phyloP scores from a whole-genome alignment of 2,329 filamentous ascomycete species.

The Ustulina deusta region DNA sequence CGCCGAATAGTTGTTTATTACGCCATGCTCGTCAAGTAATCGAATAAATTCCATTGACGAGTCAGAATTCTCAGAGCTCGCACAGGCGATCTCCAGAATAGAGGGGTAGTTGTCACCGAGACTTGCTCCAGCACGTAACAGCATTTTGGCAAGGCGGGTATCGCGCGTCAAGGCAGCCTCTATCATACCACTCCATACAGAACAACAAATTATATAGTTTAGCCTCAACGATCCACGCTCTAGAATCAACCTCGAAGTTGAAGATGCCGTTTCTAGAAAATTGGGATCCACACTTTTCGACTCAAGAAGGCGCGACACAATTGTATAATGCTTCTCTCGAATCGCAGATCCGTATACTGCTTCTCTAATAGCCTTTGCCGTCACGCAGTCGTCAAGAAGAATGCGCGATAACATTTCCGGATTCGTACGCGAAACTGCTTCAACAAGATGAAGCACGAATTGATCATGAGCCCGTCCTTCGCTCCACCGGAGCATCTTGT shows the following conservation, averaged over 20 bases:
- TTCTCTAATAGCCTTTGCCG: slow-evolving; percentile 9
- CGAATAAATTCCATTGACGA: not conserved
- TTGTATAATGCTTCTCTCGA: not conserved
- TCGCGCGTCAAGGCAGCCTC: not conserved
- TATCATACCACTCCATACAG: not conserved
- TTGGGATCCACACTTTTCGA: not conserved
- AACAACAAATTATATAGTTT: no score
- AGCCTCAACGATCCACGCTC: no score
- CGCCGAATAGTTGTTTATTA: not conserved
- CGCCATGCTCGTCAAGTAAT: not conserved
- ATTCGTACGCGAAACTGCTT: slow-evolving; percentile 7
- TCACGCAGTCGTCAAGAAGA: not conserved
- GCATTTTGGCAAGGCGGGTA: not conserved
- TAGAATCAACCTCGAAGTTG: not conserved
- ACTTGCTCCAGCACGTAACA: not conserved
- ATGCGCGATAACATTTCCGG: not conserved
- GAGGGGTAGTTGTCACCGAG: not conserved
- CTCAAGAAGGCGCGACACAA: not conserved
- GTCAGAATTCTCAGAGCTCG: not conserved
- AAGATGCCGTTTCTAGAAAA: not conserved
- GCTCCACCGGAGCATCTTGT: not conserved
- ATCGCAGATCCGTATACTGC: slow-evolving; percentile 12
- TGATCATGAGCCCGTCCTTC: not conserved
- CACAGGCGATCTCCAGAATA: not conserved
- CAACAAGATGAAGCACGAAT: slow-evolving; percentile 9